These are phyloP conservation scores for Clonostachys solani DNA, from an alignment of 2,329 filamentous ascomycete genomes.

Conservation along the genomic window DNA sequence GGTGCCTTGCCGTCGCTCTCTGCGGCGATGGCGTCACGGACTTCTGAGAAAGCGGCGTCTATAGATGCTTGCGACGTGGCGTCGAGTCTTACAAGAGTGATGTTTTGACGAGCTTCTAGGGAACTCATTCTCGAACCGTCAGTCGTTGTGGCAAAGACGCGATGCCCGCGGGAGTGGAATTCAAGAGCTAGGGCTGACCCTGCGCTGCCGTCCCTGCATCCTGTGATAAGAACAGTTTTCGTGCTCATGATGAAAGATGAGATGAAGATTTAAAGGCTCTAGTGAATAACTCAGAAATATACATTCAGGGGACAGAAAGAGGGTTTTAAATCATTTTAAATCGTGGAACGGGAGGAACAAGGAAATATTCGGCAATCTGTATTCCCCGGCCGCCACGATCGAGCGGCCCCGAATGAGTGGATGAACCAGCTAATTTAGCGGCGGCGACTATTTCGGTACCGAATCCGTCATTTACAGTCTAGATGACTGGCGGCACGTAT, in stretches of 20 bases:
- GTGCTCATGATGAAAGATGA: neutral
- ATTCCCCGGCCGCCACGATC: too few species aligned
- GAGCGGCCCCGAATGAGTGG: too few species aligned
- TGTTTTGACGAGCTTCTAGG: neutral
- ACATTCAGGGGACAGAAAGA: too few species aligned
- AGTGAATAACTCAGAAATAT: too few species aligned
- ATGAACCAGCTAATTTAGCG: too few species aligned
- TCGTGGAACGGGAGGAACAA: too few species aligned
- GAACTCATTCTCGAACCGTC: neutral
- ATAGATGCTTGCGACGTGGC: neutral
- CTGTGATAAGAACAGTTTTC: neutral
- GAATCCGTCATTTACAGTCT: too few species aligned
- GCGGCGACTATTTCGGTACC: too few species aligned
- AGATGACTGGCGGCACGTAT: too few species aligned
- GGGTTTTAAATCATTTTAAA: too few species aligned
- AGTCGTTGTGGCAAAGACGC: neutral
- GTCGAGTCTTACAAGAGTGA: neutral
- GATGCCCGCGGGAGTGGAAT: neutral
- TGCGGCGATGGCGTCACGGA: neutral
- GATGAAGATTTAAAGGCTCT: too few species aligned
- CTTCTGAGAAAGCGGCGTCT: neutral
- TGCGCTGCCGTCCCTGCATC: neutral
- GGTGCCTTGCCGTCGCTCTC: neutral
- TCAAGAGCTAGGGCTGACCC: neutral
- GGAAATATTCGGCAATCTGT: too few species aligned